Evolutionary conservation across 2,329 filamentous ascomycete genomes (phyloP).

Genomic region (Venturia pyrina): DNA sequence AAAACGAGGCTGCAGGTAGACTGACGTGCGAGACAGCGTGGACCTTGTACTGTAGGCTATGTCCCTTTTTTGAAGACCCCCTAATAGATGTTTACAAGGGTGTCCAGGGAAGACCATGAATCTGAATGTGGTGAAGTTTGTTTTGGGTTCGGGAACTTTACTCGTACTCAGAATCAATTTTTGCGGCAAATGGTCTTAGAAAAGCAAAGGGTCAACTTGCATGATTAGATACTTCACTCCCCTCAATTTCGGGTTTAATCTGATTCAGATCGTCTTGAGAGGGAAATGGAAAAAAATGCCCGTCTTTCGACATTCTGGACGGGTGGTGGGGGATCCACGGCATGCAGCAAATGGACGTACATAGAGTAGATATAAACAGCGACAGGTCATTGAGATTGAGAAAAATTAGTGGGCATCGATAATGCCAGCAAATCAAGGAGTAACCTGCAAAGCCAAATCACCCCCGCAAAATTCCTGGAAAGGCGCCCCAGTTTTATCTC

Average conservation of each 20-base stretch:
- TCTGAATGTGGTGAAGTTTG: not conserved
- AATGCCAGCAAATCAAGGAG: not conserved
- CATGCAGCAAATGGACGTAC: no score
- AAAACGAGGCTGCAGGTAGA: no score
- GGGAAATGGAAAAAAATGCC: no score
- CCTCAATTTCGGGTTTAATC: no score
- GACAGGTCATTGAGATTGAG: no score
- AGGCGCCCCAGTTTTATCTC: not conserved
- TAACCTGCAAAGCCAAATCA: not conserved
- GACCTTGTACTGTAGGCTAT: not conserved
- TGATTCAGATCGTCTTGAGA: no score
- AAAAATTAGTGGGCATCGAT: no score
- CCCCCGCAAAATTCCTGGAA: not conserved
- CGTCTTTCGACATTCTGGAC: no score
- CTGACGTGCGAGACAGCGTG: not conserved
- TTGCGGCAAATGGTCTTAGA: not conserved
- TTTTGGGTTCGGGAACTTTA: not conserved
- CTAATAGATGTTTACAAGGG: not conserved
- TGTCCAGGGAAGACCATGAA: not conserved
- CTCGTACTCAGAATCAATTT: not conserved
- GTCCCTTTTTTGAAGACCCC: not conserved
- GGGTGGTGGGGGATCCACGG: no score
- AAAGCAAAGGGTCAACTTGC: not conserved
- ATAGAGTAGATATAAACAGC: no score
- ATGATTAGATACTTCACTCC: not conserved